A percentile compares a stretch with the other conserved stretches of the same genome.
These are phyloP conservation scores for Triangularia verruculosa DNA, from an alignment of 2,329 filamentous ascomycete species.

Conservation along the genomic window DNA sequence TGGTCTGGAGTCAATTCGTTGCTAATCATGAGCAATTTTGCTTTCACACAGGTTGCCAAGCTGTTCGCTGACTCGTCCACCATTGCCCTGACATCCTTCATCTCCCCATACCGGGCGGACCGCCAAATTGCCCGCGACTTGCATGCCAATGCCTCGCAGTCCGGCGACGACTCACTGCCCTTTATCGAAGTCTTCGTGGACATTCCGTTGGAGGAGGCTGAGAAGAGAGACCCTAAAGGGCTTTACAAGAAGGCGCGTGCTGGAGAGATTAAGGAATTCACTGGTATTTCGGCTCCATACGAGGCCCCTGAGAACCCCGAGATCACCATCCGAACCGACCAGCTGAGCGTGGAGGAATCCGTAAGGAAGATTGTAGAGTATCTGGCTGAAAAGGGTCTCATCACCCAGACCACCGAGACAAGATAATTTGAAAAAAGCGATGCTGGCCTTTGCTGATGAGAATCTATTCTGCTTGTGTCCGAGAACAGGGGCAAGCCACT, in stretches of 20 bases:
- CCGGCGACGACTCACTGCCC: slow-evolving; percentile 66
- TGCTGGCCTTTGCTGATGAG: background rate
- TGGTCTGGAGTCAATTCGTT: background rate
- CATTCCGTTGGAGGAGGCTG: slow-evolving; percentile 84
- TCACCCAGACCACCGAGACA: slow-evolving; percentile 35
- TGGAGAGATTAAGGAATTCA: slow-evolving; percentile 96
- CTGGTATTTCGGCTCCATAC: slow-evolving; percentile 91
- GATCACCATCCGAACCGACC: slow-evolving; percentile 79
- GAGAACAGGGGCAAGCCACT: background rate
- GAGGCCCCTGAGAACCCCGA: slow-evolving; percentile 84
- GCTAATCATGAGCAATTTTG: background rate
- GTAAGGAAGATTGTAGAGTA: slow-evolving; percentile 82
- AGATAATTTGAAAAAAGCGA: slow-evolving; percentile 19
- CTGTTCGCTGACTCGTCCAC: slow-evolving; percentile 89
- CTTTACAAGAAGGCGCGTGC: slow-evolving; percentile 95
- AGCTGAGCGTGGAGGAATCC: slow-evolving; percentile 82
- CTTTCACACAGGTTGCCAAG: slow-evolving; percentile 71
- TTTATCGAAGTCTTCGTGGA: slow-evolving; percentile 96
- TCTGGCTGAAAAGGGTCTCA: slow-evolving; percentile 66
- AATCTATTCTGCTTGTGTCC: background rate
- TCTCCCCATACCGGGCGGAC: slow-evolving; percentile 89
- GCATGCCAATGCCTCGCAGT: slow-evolving; percentile 60
- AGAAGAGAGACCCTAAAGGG: slow-evolving; percentile 95
- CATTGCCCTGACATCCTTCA: slow-evolving; percentile 92
- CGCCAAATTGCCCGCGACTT: slow-evolving; percentile 76